A percentile compares a stretch with the other conserved stretches of the same genome.
phyloP scores from a whole-genome alignment of 139 green algal species.

The Tetraselmis striata region DNA sequence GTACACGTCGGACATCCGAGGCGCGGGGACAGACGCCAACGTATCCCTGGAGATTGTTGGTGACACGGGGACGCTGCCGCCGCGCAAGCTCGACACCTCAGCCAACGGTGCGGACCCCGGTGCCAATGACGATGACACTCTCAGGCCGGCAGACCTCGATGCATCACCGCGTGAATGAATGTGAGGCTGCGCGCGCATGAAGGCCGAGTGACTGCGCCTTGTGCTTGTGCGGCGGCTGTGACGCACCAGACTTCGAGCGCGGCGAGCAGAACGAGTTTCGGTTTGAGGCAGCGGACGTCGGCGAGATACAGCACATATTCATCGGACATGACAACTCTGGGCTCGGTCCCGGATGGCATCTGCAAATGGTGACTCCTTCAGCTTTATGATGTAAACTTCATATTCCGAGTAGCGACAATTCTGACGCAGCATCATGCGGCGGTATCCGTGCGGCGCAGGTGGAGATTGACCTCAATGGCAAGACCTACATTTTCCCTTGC shows the following conservation, averaged over 20 bases:
- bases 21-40: constrained; percentile 44
- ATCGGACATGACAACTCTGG: constrained; percentile 33
- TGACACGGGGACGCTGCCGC: constrained; percentile 16
- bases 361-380: constrained; percentile 20
- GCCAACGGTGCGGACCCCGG: constrained; percentile 26
- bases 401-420: no score
- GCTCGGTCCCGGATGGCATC: constrained; percentile 40
- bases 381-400: no score
- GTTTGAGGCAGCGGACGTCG: constrained; percentile 32
- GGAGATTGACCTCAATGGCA: not conserved
- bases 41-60: constrained; percentile 37
- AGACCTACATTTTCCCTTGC: constrained; percentile 41
- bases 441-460: no score
- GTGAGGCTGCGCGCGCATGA: no score
- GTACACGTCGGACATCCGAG: constrained; percentile 44
- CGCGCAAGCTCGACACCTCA: constrained; percentile 33
- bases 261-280: constrained; percentile 38
- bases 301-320: constrained; percentile 32
- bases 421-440: no score
- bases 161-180: no score
- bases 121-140: no score
- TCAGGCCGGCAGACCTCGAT: no score
- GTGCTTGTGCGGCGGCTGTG: not conserved
- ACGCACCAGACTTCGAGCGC: constrained; percentile 22
- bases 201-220: no score